Percentiles rank a stretch among this genome's conserved stretches.
Evolutionary conservation across 768 basidiomycete genomes (phyloP).

Genomic region (Neoboletus brunneissimus): DNA sequence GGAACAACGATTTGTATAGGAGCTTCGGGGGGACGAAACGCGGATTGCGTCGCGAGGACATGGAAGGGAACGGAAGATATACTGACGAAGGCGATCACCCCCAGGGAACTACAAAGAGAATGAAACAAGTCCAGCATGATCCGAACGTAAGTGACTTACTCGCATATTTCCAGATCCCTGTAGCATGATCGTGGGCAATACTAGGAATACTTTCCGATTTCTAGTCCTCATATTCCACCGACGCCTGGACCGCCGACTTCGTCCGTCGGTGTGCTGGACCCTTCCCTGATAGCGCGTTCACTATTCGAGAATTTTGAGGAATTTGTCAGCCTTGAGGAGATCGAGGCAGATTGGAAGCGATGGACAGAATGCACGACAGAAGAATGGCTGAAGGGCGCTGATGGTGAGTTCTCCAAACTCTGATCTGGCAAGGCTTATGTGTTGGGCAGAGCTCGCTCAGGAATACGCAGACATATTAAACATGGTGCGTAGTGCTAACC

Average conservation of each 20-base stretch:
- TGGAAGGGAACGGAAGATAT: slow-evolving; percentile 7
- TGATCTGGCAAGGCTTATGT: not conserved
- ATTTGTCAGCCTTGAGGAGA: slow-evolving; percentile 21
- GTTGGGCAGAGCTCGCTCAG: slow-evolving; percentile 17
- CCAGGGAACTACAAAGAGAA: slow-evolving; percentile 17
- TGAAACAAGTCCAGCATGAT: slow-evolving; percentile 11
- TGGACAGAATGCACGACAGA: slow-evolving; percentile 31
- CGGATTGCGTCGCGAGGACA: slow-evolving; percentile 11
- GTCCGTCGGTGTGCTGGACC: slow-evolving; percentile 1
- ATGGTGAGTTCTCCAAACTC: slow-evolving; percentile 19
- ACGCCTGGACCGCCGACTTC: slow-evolving; percentile 10
- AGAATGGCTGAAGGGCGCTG: slow-evolving; percentile 32
- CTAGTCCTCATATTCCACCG: slow-evolving; percentile 19
- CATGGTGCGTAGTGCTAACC: slow-evolving; percentile 17
- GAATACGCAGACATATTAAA: slow-evolving; percentile 19
- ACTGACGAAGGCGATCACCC: not conserved
- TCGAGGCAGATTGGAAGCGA: slow-evolving; percentile 21
- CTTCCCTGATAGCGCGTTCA: slow-evolving; percentile 10
- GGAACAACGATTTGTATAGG: not conserved
- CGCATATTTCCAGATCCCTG: not conserved
- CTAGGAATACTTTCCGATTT: slow-evolving; percentile 23
- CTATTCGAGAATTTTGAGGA: slow-evolving; percentile 22
- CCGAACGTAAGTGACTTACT: slow-evolving; percentile 18
- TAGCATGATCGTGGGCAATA: not conserved
- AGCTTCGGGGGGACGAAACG: slow-evolving; percentile 14